Percentiles rank a stretch among this genome's conserved stretches.
Conservation (phyloP, 2,329 filamentous ascomycete species). For the Alternaria postmessia region DNA sequence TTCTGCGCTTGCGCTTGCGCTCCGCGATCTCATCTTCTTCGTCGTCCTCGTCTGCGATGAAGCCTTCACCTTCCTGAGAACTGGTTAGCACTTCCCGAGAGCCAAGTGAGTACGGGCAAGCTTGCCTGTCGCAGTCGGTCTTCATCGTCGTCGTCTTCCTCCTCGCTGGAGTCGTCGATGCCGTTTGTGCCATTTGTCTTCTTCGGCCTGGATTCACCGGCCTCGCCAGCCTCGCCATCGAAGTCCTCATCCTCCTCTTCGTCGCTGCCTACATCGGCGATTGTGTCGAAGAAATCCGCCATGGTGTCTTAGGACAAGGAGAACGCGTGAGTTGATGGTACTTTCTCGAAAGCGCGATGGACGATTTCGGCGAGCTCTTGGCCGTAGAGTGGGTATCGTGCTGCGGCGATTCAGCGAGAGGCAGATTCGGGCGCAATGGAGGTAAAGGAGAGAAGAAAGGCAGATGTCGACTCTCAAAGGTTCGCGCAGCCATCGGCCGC, state of each 20-base stretch:
- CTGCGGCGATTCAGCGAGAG: slow-evolving; percentile 27
- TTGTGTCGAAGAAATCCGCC: slow-evolving; percentile 76
- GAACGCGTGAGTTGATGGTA: slow-evolving; percentile 30
- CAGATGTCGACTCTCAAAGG: slow-evolving; percentile 26
- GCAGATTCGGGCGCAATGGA: slow-evolving; percentile 21
- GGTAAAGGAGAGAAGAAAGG: slow-evolving; percentile 28
- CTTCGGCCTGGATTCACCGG: slow-evolving; percentile 29
- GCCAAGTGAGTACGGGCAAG: background rate
- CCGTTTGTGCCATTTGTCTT: slow-evolving; percentile 43
- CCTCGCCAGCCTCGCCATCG: slow-evolving; percentile 39
- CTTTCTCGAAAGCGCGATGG: slow-evolving; percentile 16
- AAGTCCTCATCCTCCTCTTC: slow-evolving; percentile 51
- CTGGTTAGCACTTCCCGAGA: slow-evolving; percentile 24
- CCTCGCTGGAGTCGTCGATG: slow-evolving; percentile 50
- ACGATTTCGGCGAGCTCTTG: slow-evolving; percentile 18
- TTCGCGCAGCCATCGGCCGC: slow-evolving; percentile 28
- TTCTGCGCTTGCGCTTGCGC: slow-evolving; percentile 67
- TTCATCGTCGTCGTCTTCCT: slow-evolving; percentile 53
- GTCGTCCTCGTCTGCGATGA: slow-evolving; percentile 93
- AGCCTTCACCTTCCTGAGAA: slow-evolving; percentile 83
- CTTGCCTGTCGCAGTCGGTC: slow-evolving; percentile 45
- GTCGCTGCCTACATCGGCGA: slow-evolving; percentile 80
- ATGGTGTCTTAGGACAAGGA: slow-evolving; percentile 42
- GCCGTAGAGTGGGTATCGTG: slow-evolving; percentile 15
- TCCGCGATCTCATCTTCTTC: slow-evolving; percentile 73